These are phyloP conservation scores for Periconia macrospinosa DNA, from an alignment of 2,329 filamentous ascomycete genomes.

Conservation along the genomic window DNA sequence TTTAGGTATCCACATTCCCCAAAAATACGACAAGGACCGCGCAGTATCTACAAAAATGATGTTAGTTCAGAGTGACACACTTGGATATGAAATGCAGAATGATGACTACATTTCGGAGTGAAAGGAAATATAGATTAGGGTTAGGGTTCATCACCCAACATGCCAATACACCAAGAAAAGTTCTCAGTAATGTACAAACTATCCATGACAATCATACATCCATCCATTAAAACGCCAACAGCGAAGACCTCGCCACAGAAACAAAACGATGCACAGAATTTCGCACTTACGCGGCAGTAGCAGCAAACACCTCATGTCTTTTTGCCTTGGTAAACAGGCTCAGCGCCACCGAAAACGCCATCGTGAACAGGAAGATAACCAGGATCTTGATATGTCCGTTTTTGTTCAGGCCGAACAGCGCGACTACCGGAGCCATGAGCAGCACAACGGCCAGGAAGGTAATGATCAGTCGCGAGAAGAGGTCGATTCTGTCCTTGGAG, in stretches of 20 bases:
- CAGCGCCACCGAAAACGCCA: conserved; percentile 3
- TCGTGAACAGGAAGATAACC: conserved; percentile 18
- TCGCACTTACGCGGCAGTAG: conserved; percentile 13
- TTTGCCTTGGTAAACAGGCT: conserved; percentile 11
- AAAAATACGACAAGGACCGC: conserved; percentile 28
- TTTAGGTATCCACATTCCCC: background rate
- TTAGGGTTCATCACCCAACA: no score
- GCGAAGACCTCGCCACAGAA: background rate
- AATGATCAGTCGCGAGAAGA: conserved; percentile 15
- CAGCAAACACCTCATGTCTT: conserved; percentile 15
- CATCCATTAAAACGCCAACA: background rate
- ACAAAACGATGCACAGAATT: background rate
- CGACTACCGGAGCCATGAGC: conserved; percentile 26
- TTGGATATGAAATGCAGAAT: conserved; percentile 16
- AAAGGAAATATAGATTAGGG: no score
- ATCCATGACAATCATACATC: background rate
- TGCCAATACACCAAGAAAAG: no score
- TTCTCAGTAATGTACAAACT: no score
- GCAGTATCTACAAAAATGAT: conserved; percentile 15
- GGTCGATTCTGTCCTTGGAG: conserved; percentile 16
- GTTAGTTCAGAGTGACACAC: conserved; percentile 28
- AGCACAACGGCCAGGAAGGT: conserved; percentile 21
- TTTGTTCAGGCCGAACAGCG: conserved; percentile 9
- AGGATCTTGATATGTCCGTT: conserved; percentile 17
- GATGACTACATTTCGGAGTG: conserved; percentile 3